Percentiles rank a stretch among this genome's conserved stretches.
phyloP scores from a whole-genome alignment of 306 rosid species.

The Pueraria montana region DNA sequence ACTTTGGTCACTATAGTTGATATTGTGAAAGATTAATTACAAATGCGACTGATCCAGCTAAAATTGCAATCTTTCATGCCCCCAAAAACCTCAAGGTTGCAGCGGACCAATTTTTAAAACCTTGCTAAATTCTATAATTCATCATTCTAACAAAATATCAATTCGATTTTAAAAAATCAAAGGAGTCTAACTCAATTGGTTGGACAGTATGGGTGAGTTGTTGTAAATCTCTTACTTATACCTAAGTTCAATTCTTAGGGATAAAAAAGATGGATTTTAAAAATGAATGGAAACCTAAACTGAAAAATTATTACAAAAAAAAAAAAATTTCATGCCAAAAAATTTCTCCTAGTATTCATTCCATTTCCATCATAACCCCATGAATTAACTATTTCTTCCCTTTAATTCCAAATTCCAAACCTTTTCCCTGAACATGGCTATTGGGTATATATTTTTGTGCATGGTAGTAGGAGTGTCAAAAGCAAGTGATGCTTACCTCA shows the following conservation, averaged over 20 bases:
- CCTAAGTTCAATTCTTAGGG: no score
- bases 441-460: no score
- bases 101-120: not conserved
- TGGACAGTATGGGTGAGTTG: no score
- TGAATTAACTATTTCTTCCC: no score
- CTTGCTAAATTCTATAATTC: not conserved
- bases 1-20: not conserved
- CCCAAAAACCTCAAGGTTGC: not conserved
- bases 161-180: no score
- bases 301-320: not conserved
- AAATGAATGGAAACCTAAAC: not conserved
- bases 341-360: not conserved
- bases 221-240: no score
- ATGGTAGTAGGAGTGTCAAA: no score
- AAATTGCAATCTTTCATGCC: not conserved
- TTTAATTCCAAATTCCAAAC: no score
- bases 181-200: no score
- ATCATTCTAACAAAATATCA: not conserved
- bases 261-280: not conserved
- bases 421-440: no score
- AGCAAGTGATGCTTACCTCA: slow-evolving; percentile 59
- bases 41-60: not conserved
- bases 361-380: not conserved
- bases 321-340: not conserved
- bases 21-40: not conserved